A percentile compares a stretch with the other conserved stretches of the same genome.
phyloP scores from a whole-genome alignment of 2,329 filamentous ascomycete genomes.

The Monilinia polystroma region DNA sequence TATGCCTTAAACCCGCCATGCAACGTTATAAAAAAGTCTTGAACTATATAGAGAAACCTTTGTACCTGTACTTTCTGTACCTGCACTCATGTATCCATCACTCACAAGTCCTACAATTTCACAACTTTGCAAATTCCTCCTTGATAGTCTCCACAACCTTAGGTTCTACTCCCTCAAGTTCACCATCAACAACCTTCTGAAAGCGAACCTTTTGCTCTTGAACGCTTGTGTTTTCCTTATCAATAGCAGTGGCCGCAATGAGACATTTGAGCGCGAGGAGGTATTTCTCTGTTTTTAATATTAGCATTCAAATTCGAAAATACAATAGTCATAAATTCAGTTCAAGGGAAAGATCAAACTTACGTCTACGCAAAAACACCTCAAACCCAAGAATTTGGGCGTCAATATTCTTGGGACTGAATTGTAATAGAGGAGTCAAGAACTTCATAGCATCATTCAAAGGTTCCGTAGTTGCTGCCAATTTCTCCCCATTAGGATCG shows the following conservation, averaged over 20 bases:
- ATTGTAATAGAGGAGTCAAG: conserved; percentile 75
- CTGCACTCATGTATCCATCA: not conserved
- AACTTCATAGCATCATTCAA: conserved; percentile 87
- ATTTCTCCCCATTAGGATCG: conserved; percentile 78
- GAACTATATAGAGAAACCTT: conserved; percentile 9
- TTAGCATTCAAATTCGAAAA: conserved; percentile 33
- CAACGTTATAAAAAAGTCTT: not conserved
- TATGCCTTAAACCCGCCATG: not conserved
- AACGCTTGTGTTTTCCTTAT: conserved; percentile 67
- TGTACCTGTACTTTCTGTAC: not conserved
- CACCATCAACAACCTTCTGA: conserved; percentile 58
- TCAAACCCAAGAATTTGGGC: conserved; percentile 87
- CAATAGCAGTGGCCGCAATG: conserved; percentile 67
- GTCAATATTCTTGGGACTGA: conserved; percentile 75
- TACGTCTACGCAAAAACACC: conserved; percentile 81
- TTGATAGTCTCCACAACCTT: conserved; percentile 70
- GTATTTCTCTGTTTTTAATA: conserved; percentile 66
- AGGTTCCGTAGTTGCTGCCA: conserved; percentile 79
- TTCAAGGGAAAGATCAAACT: conserved; percentile 40
- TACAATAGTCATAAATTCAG: no score
- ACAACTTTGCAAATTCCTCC: conserved; percentile 55
- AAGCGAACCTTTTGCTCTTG: conserved; percentile 73
- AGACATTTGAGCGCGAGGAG: conserved; percentile 85
- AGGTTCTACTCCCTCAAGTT: conserved; percentile 58
- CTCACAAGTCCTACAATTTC: no score